Evolutionary conservation across 2,329 filamentous ascomycete genomes (phyloP).

Genomic region (Neonectria coccinea): DNA sequence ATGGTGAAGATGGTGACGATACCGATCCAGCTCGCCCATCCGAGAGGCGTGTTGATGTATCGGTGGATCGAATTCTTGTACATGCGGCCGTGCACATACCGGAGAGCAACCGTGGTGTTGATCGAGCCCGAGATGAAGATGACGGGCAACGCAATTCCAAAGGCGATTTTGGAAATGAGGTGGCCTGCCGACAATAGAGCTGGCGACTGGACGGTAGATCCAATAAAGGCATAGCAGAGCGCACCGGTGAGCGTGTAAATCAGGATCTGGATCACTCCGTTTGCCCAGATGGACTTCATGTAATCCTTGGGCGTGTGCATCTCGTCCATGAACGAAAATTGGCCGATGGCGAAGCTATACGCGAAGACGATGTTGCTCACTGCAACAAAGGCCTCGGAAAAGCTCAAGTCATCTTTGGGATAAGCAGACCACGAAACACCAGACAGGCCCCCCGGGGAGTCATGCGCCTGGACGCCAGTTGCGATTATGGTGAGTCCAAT

Average conservation of each 20-base stretch:
- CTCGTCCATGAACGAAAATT: slow-evolving; percentile 32
- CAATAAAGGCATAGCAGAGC: slow-evolving; percentile 30
- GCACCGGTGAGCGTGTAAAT: slow-evolving; percentile 29
- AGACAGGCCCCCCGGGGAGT: slow-evolving; percentile 13
- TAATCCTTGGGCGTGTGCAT: slow-evolving; percentile 31
- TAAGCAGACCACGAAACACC: slow-evolving; percentile 27
- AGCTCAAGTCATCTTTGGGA: slow-evolving; percentile 25
- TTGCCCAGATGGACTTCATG: slow-evolving; percentile 32
- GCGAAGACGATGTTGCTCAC: slow-evolving; percentile 32
- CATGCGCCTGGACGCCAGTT: slow-evolving; percentile 20
- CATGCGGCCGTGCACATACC: slow-evolving; percentile 27
- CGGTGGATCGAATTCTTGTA: slow-evolving; percentile 30
- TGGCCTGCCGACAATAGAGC: slow-evolving; percentile 24
- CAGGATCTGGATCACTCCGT: slow-evolving; percentile 22
- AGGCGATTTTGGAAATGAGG: slow-evolving; percentile 26
- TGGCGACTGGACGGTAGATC: slow-evolving; percentile 27
- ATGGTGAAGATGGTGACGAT: slow-evolving; percentile 24
- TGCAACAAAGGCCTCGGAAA: slow-evolving; percentile 27
- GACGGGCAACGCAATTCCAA: slow-evolving; percentile 26
- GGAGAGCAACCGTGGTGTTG: slow-evolving; percentile 29
- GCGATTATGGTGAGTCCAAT: slow-evolving; percentile 30
- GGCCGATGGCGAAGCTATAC: slow-evolving; percentile 29
- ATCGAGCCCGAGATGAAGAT: slow-evolving; percentile 31
- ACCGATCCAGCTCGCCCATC: slow-evolving; percentile 28
- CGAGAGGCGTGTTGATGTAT: slow-evolving; percentile 27